phyloP scores from a whole-genome alignment of 345 rosid genomes.

The Acer campestre region DNA sequence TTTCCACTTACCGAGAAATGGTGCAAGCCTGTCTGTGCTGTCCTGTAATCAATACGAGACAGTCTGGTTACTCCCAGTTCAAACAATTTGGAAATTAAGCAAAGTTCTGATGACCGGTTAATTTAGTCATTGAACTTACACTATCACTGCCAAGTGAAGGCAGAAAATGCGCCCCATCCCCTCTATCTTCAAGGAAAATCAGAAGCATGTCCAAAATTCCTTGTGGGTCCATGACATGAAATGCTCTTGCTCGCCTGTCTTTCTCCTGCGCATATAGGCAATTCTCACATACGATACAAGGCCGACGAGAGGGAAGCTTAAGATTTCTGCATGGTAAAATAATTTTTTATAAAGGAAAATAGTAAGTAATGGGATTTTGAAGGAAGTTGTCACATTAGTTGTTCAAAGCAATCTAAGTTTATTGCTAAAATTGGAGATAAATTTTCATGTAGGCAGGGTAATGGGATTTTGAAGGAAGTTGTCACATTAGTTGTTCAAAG shows the following conservation, averaged over 20 bases:
- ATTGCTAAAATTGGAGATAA: background rate
- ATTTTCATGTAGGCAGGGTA: background rate
- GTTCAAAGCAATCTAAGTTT: background rate
- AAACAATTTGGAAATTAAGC: background rate
- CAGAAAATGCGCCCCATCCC: slow-evolving; percentile 35
- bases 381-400: background rate
- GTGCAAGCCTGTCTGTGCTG: slow-evolving; percentile 45
- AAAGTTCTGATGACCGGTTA: background rate
- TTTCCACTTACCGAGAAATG: slow-evolving; percentile 89
- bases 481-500: background rate
- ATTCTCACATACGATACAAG: slow-evolving; percentile 84
- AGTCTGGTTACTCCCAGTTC: slow-evolving; percentile 3
- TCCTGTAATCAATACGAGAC: slow-evolving; percentile 42
- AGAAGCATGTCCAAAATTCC: slow-evolving; percentile 86
- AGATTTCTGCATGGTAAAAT: slow-evolving; percentile 53
- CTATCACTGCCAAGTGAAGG: slow-evolving; percentile 50
- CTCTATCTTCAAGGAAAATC: slow-evolving; percentile 82
- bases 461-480: background rate
- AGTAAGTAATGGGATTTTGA: slow-evolving; percentile 2
- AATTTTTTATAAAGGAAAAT: background rate
- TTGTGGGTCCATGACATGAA: slow-evolving; percentile 85
- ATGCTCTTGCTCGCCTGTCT: slow-evolving; percentile 80
- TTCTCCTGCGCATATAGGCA: slow-evolving; percentile 70
- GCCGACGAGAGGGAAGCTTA: slow-evolving; percentile 81
- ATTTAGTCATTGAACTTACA: slow-evolving; percentile 31